Percentiles rank a stretch among this genome's conserved stretches.
Evolutionary conservation across 768 basidiomycete species (phyloP).

Genomic region (Zangia roseola): DNA sequence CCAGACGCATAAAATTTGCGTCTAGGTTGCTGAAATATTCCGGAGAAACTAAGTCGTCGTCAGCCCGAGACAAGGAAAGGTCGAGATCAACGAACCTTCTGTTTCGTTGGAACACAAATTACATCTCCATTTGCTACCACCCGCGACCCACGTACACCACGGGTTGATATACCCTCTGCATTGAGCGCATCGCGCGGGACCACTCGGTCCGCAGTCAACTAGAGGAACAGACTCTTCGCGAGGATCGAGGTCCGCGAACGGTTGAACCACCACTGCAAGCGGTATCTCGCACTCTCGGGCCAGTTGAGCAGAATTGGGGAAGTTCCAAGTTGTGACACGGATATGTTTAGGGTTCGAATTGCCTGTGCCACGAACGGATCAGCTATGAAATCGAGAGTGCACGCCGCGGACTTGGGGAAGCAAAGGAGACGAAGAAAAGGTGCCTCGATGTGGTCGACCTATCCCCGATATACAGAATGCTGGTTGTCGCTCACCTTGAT

Average conservation of each 20-base stretch:
- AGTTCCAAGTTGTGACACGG: conserved; percentile 84
- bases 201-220: conserved; percentile 65
- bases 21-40: conserved; percentile 88
- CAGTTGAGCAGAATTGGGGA: conserved; percentile 79
- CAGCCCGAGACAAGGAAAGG: conserved; percentile 3
- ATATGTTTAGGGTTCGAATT: conserved; percentile 92
- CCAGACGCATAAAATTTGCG: conserved; percentile 70
- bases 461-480: background rate
- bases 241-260: conserved; percentile 79
- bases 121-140: conserved; percentile 87
- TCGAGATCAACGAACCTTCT: conserved; percentile 57
- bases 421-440: background rate
- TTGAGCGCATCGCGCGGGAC: conserved; percentile 80
- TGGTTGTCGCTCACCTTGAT: conserved; percentile 62
- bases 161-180: conserved; percentile 94
- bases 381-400: conserved; percentile 6
- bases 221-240: conserved; percentile 79
- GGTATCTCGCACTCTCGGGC: conserved; percentile 83
- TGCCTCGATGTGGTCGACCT: background rate
- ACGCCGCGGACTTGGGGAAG: background rate
- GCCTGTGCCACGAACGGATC: conserved; percentile 40
- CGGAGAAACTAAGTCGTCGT: conserved; percentile 52
- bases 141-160: conserved; percentile 83
- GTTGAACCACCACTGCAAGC: conserved; percentile 81
- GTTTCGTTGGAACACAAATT: conserved; percentile 86